Evolutionary conservation across 139 green algal genomes (phyloP).

Genomic region (Coelastrella sp.): DNA sequence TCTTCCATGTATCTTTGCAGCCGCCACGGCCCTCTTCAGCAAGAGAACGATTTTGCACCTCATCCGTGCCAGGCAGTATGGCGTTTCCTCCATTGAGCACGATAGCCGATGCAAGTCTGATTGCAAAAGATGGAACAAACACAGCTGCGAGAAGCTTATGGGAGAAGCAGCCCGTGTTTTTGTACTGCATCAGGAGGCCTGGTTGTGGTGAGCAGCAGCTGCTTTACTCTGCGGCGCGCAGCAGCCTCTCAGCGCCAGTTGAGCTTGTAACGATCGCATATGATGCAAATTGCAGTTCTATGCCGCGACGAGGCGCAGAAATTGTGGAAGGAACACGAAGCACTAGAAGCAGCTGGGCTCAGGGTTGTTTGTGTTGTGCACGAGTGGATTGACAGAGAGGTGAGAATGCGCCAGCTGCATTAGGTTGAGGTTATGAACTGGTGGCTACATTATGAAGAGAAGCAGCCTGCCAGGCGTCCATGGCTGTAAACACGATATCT

Average conservation of each 20-base stretch:
- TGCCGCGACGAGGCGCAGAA: conserved; percentile 20
- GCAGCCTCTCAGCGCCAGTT: background rate
- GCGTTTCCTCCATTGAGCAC: conserved; percentile 16
- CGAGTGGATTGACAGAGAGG: conserved; percentile 51
- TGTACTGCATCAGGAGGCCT: conserved; percentile 40
- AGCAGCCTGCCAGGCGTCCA: no score
- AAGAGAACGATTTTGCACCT: background rate
- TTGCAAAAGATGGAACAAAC: conserved; percentile 20
- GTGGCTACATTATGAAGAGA: no score
- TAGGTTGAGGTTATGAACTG: background rate
- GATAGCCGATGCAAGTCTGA: conserved; percentile 23
- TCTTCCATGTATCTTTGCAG: no score
- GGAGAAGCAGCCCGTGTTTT: conserved; percentile 7
- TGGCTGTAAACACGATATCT: no score
- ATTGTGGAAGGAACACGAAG: background rate
- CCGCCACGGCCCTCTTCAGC: no score
- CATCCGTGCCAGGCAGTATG: background rate
- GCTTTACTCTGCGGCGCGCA: background rate
- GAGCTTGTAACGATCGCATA: background rate
- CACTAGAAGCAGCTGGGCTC: conserved; percentile 35
- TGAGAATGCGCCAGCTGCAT: background rate
- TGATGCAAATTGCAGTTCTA: background rate
- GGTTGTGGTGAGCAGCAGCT: conserved; percentile 12
- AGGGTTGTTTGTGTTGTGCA: conserved; percentile 52
- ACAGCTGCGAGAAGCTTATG: conserved; percentile 16